phyloP scores from a whole-genome alignment of 73 alveolate species.

The Paramecium tetraurelia region DNA sequence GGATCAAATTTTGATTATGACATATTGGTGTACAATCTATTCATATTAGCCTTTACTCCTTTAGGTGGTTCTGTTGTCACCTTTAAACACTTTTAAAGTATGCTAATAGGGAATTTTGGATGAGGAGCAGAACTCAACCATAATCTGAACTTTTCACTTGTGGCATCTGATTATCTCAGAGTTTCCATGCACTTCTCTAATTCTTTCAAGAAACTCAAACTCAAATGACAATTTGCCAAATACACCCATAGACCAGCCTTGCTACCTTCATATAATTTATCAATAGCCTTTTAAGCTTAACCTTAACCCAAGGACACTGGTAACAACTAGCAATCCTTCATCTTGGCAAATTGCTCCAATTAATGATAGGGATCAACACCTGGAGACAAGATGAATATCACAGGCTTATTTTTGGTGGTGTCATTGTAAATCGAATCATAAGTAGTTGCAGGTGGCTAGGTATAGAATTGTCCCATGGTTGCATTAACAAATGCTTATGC shows the following conservation, averaged over 20 bases:
- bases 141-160: conserved; percentile 96
- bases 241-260: conserved; percentile 95
- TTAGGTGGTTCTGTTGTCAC: conserved; percentile 99
- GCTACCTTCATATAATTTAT: conserved; percentile 81
- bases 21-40: conserved; percentile 94
- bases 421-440: conserved; percentile 92
- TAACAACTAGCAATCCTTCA: conserved; percentile 63
- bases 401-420: conserved; percentile 85
- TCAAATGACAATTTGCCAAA: conserved; percentile 95
- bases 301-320: conserved; percentile 89
- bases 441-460: conserved; percentile 92
- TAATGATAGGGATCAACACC: conserved; percentile 98
- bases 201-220: conserved; percentile 85
- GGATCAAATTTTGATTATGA: conserved; percentile 74
- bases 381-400: conserved; percentile 95
- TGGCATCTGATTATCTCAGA: conserved; percentile 77
- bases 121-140: conserved; percentile 99
- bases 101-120: conserved; percentile 98
- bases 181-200: conserved; percentile 92
- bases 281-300: conserved; percentile 80
- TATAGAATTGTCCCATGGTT: conserved; percentile 94
- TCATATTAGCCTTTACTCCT: conserved; percentile 99
- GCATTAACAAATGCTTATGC: conserved; percentile 87
- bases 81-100: conserved; percentile 97
- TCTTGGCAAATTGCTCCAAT: conserved; percentile 72